Base-by-base conservation (phyloP, 305 asterid genomes). In the Fraxinus ornus region DNA sequence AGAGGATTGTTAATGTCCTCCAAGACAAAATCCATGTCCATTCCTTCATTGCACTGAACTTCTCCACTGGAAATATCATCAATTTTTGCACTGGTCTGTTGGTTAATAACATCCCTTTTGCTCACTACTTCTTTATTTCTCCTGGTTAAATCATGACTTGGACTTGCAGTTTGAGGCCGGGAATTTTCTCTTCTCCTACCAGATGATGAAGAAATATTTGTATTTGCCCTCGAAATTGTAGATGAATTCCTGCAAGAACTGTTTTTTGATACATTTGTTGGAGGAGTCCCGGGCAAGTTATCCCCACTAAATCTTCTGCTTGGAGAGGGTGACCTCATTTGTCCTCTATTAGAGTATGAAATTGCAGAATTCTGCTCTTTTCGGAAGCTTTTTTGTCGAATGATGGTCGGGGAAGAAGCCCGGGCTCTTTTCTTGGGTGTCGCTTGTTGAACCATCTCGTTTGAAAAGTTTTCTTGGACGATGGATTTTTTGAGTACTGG, bases 1-100 rank as follows among this genome's bases (percentile, higher is more conserved):
- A 76, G 93, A 52, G 98, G 97, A 87, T 92, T 93, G 26, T 88
- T 77, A 26, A 92, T 79, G 76, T 93, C 95, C 85, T 93, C 95
- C 90, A 87, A 81, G 28, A 89, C 79, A 33, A 78, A 47, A 87
- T 92, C 93, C 80, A 84, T 82, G 87, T 91, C 92, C 78, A 85
- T 83, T 57, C 82, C 88, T 55, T 64, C 80, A 41, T 71, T 75
- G 44, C 81, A 44, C 57, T 85, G 73, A 9, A 35, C 83, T 49
- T 85, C 87, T 80, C 80, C 90, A 70, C 36, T 78, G 12, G 49
- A 87, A 72, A 19, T 86, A 77, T 76, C 88, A 49, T 76, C 92
- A 77, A 79, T 88, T 78, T 83, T 90, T 36, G 85, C 41, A 84
- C 90, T 83, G 75, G 80, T 39, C 24, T 84, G 85, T 44, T 79